Base-by-base conservation (phyloP, 371 early-diverging fungal genomes). In the Syncephalastrum contaminatum region DNA sequence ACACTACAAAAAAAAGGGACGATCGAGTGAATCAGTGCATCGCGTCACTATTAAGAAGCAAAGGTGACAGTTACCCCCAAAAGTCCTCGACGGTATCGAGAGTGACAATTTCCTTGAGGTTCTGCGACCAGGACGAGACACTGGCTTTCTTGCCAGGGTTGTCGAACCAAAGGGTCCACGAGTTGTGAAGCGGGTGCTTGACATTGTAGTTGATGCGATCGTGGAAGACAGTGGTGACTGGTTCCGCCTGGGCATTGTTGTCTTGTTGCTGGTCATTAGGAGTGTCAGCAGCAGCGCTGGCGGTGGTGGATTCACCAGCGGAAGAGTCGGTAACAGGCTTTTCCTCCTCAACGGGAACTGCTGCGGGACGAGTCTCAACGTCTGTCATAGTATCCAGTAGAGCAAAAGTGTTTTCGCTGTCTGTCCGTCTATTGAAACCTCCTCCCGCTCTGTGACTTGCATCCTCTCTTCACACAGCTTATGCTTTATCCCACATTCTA, bases 131-230 rank as follows among this genome's bases (percentile, higher is more conserved):
- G 61, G 84, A 90, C 47, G 80, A 73, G 58, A 77, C 73, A 54
- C 81, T 89, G 42, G 88, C 82, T 72, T 93, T 91, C 70, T 85
- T 86, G 58, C 77, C 82, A 48, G 93, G 94, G 63, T 86, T 88
- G 65, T 97, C 97, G 70, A 90, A 98, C 96, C 96, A 98, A 54
- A 98, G 76, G 18, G 92, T 93, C 98, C 98, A 98, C 36, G 73
- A 71, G 63, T 87, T 78, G 72, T 95, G 85, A 39, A 97, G 86
- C 51, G 91, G 92, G 71, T 98, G 97, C 77, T 93, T 92, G 43
- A 87, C 87, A 64, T 88, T 90, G 69, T 87, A 94, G 71, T 91
- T 73, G 40, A 78, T 59, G 50, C 58, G 70, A 60, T 70, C 70
- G 55, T 70, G 66, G 48, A 70, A 70, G 18, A 70, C 66, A 24